These are phyloP conservation scores for Stromatinia cepivora DNA, from an alignment of 2,329 filamentous ascomycete species.

Conservation along the genomic window DNA sequence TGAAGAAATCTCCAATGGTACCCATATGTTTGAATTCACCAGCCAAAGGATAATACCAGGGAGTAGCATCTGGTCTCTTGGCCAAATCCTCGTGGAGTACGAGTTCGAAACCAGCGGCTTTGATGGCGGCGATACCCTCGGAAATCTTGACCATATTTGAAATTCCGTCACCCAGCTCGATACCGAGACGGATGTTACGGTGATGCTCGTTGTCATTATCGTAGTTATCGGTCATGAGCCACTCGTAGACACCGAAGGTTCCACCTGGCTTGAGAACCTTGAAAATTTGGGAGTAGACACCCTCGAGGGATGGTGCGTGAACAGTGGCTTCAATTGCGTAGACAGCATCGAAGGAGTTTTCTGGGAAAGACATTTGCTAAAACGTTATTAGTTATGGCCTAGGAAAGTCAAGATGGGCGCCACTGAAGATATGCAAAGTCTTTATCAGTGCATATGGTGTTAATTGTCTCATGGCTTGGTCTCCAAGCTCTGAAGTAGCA, in stretches of 20 bases:
- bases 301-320: conserved; percentile 86
- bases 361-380: conserved; percentile 90
- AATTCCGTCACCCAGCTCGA: conserved; percentile 95
- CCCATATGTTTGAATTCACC: conserved; percentile 83
- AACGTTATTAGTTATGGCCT: not conserved
- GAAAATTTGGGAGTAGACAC: conserved; percentile 93
- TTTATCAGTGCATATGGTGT: conserved; percentile 8
- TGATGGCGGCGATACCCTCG: conserved; percentile 79
- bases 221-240: conserved; percentile 97
- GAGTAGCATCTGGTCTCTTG: conserved; percentile 68
- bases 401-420: not conserved
- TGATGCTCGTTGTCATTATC: conserved; percentile 86
- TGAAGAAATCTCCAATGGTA: conserved; percentile 76
- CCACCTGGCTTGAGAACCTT: conserved; percentile 94
- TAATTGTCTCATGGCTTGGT: conserved; percentile 13
- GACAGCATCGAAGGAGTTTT: conserved; percentile 89
- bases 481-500: conserved; percentile 19
- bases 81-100: conserved; percentile 85
- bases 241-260: conserved; percentile 96
- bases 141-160: conserved; percentile 92
- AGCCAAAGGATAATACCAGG: conserved; percentile 93
- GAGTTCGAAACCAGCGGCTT: conserved; percentile 82
- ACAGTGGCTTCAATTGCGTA: conserved; percentile 98
- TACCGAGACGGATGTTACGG: conserved; percentile 86
- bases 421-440: not conserved